Percentiles rank a stretch among this genome's conserved stretches.
Conservation (phyloP, 176 grass and related monocot species). For the Elaeis guineensis region DNA sequence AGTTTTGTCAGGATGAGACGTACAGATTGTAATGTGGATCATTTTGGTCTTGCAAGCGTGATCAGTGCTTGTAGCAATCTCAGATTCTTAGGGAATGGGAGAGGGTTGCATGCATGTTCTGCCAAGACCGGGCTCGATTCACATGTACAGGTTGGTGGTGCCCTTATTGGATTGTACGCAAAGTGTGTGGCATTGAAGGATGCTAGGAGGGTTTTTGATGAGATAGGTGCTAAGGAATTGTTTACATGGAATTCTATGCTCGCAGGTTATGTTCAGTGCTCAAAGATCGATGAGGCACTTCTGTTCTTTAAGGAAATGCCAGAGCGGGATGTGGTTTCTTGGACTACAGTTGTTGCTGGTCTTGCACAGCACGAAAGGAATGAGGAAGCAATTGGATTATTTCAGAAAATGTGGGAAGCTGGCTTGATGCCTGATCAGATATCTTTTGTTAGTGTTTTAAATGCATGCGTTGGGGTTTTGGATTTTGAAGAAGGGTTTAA, state of each 20-base stretch:
- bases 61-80: conserved; percentile 24
- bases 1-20: conserved; percentile 10
- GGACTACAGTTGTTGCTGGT: conserved; percentile 20
- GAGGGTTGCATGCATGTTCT: conserved; percentile 11
- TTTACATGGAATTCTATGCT: conserved; percentile 33
- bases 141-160: conserved; percentile 17
- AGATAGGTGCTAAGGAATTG: conserved; percentile 5
- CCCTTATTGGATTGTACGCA: conserved; percentile 12
- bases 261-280: conserved; percentile 15
- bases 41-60: conserved; percentile 12
- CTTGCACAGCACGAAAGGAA: conserved; percentile 12
- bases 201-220: conserved; percentile 13
- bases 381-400: conserved; percentile 10
- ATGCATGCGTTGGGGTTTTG: conserved; percentile 15
- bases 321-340: conserved; percentile 23
- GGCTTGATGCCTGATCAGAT: conserved; percentile 10
- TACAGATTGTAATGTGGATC: conserved; percentile 10
- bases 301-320: conserved; percentile 17
- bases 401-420: background rate
- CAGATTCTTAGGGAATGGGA: conserved; percentile 12
- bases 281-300: conserved; percentile 13
- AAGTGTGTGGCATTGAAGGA: conserved; percentile 18
- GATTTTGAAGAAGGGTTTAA: conserved; percentile 19
- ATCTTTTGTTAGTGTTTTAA: conserved; percentile 17
- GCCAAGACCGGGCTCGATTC: conserved; percentile 21